These are phyloP conservation scores for Naematelia aurantialba DNA, from an alignment of 768 basidiomycete species.

Conservation along the genomic window DNA sequence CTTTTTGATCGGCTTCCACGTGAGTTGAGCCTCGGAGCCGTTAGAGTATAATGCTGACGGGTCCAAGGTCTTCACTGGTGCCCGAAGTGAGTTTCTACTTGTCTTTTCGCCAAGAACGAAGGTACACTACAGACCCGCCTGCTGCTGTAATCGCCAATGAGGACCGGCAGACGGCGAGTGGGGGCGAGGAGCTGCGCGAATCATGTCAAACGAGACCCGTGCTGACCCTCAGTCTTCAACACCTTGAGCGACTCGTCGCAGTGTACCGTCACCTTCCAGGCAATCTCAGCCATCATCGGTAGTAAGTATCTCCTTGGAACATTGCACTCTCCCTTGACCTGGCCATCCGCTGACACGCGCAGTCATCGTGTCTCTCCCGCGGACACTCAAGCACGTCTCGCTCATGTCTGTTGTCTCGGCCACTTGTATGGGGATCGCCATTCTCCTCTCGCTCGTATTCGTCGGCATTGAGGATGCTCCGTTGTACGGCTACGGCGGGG, in stretches of 20 bases:
- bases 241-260: slow-evolving; percentile 34
- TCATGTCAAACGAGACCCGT: too few species aligned
- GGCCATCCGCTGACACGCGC: background rate
- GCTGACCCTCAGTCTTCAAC: slow-evolving; percentile 31
- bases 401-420: slow-evolving; percentile 42
- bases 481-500: slow-evolving; percentile 43
- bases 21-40: too few species aligned
- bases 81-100: slow-evolving; percentile 37
- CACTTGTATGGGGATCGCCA: slow-evolving; percentile 41
- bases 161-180: too few species aligned
- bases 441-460: slow-evolving; percentile 41
- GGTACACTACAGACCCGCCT: too few species aligned
- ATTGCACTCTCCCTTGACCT: too few species aligned
- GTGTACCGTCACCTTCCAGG: slow-evolving; percentile 43
- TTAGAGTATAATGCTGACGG: too few species aligned
- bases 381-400: slow-evolving; percentile 44
- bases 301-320: slow-evolving; percentile 18
- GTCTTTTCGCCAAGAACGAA: too few species aligned
- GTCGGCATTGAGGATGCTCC: slow-evolving; percentile 39
- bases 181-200: too few species aligned
- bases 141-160: too few species aligned
- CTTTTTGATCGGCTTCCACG: slow-evolving; percentile 43
- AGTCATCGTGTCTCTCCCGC: slow-evolving; percentile 42
- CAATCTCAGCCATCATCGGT: slow-evolving; percentile 40
- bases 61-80: slow-evolving; percentile 43